Evolutionary conservation across 2,329 filamentous ascomycete genomes (phyloP).

Genomic region (Ophiostoma novo-ulmi): DNA sequence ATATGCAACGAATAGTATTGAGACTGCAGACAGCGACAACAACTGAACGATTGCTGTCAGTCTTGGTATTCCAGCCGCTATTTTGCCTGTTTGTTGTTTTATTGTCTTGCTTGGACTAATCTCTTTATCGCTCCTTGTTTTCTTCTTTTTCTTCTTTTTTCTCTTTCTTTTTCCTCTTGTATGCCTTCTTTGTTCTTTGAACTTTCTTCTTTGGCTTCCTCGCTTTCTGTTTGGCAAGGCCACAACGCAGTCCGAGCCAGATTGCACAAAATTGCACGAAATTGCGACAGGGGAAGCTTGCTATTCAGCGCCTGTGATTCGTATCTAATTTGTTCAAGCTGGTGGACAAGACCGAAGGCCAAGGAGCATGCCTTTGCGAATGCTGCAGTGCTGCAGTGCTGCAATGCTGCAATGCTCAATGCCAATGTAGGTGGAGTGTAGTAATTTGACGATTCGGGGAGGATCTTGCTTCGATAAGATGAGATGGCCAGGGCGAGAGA

Average conservation of each 20-base stretch:
- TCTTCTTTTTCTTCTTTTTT: not conserved
- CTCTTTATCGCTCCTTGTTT: not conserved
- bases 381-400: not conserved
- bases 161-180: not conserved
- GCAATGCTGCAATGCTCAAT: not conserved
- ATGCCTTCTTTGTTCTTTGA: not conserved
- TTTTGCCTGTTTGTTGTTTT: not conserved
- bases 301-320: not conserved
- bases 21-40: not conserved
- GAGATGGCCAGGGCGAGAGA: not conserved
- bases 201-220: not conserved
- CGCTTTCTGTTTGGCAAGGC: not conserved
- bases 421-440: constrained; percentile 8
- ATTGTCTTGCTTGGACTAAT: not conserved
- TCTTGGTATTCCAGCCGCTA: not conserved
- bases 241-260: not conserved
- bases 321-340: not conserved
- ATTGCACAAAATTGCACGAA: constrained; percentile 1
- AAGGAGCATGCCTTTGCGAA: constrained; percentile 1
- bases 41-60: not conserved
- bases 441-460: constrained; percentile 7
- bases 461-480: not conserved
- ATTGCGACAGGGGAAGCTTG: constrained; percentile 3
- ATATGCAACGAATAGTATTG: not conserved
- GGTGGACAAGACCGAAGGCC: not conserved